Evolutionary conservation across 257 asterid species (phyloP), one percentile per base, ranked within the genome.

Genomic region (Ocimum tenuiflorum): DNA sequence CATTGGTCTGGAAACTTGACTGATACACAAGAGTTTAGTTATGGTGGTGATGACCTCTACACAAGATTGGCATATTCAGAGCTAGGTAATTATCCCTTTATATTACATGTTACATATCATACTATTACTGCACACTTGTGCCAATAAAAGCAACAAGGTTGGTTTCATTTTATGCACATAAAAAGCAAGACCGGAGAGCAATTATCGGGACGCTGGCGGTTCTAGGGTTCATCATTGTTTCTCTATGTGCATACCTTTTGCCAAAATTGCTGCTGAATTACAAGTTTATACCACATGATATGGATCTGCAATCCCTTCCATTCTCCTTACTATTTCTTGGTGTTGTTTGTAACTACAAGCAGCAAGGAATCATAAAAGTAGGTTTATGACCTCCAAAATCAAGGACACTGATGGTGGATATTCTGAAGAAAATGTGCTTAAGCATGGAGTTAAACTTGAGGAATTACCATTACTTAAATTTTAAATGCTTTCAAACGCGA

Each of bases 31-130:
- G 19, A 48, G 56, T 54, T 76, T 43, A 22, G 74, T 3, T 9
- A 23, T n/a, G 71, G 53, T 38, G 76, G 63, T 33, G 38, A 42
- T 0, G 68, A 64, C 35, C 33, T 73, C 18, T 73, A 73, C 27
- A 42, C 73, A 35, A 71, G 72, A 22, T 12, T 78, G 52, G 55
- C 75, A 6, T 1, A 41, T 41, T 70, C 69, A 13, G 82, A 78
- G 58, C 46, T 74, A 10, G 68, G 79, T 70, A 65, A 54, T 27
- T 15, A 22, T 35, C 39, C 31, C 12, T 24, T 17, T 35, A 27
- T 14, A 27, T 22, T 61, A 61, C n/a, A n/a, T n/a, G n/a, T n/a
- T n/a, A n/a, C n/a, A n/a, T n/a, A n/a, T n/a, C n/a, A n/a, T n/a
- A n/a, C n/a, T n/a, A n/a, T n/a, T n/a, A n/a, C n/a, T n/a, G n/a